These are phyloP conservation scores for Wickerhamomyces silvicola DNA, from an alignment of 805 yeast genomes.

Conservation along the genomic window DNA sequence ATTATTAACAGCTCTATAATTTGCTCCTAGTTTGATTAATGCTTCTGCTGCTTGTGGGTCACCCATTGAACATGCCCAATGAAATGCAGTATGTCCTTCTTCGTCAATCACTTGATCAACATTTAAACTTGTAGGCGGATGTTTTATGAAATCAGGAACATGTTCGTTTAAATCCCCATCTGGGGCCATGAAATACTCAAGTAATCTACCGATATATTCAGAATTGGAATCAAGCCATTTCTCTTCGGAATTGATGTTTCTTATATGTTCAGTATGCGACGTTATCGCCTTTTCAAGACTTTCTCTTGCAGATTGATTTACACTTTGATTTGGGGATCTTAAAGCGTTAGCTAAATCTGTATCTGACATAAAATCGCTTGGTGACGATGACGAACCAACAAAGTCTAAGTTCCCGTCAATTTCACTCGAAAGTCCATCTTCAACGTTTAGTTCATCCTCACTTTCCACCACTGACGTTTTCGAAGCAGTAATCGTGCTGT, in stretches of 20 bases:
- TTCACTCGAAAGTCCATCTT: constrained; percentile 31
- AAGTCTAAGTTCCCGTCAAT: constrained; percentile 15
- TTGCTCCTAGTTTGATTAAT: constrained; percentile 69
- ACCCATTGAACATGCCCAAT: constrained; percentile 98
- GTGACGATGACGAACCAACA: constrained; percentile 34
- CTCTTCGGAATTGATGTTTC: constrained; percentile 3
- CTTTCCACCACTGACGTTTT: constrained; percentile 7
- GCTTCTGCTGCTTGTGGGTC: constrained; percentile 71
- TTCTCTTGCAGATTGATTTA: constrained; percentile 18
- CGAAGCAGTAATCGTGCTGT: background rate
- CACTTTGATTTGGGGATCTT: constrained; percentile 21
- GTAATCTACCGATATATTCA: constrained; percentile 38
- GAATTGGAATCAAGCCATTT: constrained; percentile 28
- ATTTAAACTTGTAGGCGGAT: constrained; percentile 61
- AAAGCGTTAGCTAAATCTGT: constrained; percentile 41
- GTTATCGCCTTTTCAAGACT: constrained; percentile 17
- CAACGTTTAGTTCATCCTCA: constrained; percentile 22
- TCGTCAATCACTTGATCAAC: constrained; percentile 80
- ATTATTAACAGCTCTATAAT: constrained; percentile 50
- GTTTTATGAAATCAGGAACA: constrained; percentile 61
- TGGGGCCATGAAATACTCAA: constrained; percentile 49
- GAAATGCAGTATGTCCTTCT: constrained; percentile 91
- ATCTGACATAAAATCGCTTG: constrained; percentile 50
- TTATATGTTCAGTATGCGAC: constrained; percentile 10
- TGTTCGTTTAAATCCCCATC: constrained; percentile 43